Base-by-base conservation (phyloP, 345 rosid species). In the Citrus sp. region DNA sequence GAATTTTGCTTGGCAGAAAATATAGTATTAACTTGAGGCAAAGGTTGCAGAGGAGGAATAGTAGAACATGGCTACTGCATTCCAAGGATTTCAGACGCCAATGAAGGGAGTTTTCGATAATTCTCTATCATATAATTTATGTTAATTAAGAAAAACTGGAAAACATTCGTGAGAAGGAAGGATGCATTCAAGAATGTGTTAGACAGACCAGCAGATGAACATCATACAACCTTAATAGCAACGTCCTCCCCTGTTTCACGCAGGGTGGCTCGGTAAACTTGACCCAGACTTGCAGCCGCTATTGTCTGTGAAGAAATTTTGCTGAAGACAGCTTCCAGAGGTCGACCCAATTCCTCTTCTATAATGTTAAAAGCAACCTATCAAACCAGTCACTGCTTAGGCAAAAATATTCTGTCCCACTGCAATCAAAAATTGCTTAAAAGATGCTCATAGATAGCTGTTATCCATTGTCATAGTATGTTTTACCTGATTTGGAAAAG, bases 221-320 rank as follows among this genome's bases (percentile, higher is more conserved):
- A 28, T 75, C 16, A 75, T 59, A 82, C 84, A 84, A 95, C 99
- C 98, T 95, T 95, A 81, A 95, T 92, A 28, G 99, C 99, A 82
- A 93, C 99, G 77, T 95, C 98, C 80, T 93, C 99, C 67, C 98
- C 99, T 0, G 98, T 84, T 56, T 88, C 86, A 65, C 89, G 87
- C 77, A 95, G 87, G 72, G 99, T 95, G 84, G 99, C 99, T 79
- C 98, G 88, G 81, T 95, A 95, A 83, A 95, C 99, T 89, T 95
- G 96, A 70, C 99, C 99, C 84, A 93, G 87, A 79, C 99, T 93
- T 54, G 99, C 99, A 78, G 99, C 99, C 42, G 99, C 99, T 76
- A 95, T 95, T 4, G 99, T 95, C 62, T 59, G 84, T 16, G 97
- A 79, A 21, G 97, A 91, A 85, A 95, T 95, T 85, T 93, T 87